Percentiles rank a stretch among this genome's conserved stretches.
phyloP scores from a whole-genome alignment of 257 asterid species.

The Solanum lignicaule region DNA sequence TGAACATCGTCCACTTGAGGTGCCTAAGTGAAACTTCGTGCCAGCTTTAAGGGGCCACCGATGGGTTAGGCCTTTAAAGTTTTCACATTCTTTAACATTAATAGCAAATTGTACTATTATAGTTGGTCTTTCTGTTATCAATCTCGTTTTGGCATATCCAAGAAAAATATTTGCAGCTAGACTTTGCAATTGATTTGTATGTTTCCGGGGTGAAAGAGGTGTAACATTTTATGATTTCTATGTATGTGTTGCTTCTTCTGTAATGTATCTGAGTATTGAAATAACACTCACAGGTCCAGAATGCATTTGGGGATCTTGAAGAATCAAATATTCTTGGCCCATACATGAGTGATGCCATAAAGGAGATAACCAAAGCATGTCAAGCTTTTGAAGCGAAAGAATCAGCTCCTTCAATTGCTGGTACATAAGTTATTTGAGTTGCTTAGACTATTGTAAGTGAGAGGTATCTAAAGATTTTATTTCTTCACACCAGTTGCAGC shows the following conservation, averaged over 20 bases:
- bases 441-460: neutral
- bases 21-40: too few species aligned
- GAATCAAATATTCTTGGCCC: conserved; percentile 81
- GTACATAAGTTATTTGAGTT: conserved; percentile 24
- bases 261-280: neutral
- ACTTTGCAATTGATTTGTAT: neutral
- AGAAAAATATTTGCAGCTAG: neutral
- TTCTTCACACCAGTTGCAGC: conserved; percentile 48
- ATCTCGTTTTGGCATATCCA: neutral
- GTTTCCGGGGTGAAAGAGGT: neutral
- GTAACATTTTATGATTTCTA: neutral
- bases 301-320: conserved; percentile 73
- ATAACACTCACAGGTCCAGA: conserved; percentile 48
- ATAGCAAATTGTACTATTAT: neutral
- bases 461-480: neutral
- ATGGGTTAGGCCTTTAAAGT: neutral
- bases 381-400: conserved; percentile 86
- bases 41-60: too few species aligned
- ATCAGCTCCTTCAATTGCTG: conserved; percentile 84
- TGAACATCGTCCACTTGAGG: too few species aligned
- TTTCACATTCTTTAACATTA: neutral
- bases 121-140: neutral
- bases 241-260: neutral
- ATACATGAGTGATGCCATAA: conserved; percentile 68
- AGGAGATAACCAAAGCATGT: conserved; percentile 71